Evolutionary conservation across 1,284 basidiomycete species (phyloP).

Genomic region (Sporisorium reilianum): DNA sequence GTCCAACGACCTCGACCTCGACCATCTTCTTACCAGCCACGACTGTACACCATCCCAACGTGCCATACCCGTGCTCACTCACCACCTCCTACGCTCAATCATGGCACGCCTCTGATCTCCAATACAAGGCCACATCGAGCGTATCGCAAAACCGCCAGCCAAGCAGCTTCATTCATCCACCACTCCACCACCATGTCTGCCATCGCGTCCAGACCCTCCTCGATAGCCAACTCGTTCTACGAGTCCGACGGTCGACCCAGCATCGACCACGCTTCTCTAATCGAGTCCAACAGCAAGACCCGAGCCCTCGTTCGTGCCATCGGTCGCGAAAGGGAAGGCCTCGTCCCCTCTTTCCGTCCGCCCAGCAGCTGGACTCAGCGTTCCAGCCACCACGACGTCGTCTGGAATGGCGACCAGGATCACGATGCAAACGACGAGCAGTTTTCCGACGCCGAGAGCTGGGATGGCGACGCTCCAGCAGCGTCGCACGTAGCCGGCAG

Average conservation of each 20-base stretch:
- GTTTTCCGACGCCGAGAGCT: constrained; percentile 57
- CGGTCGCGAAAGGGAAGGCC: constrained; percentile 30
- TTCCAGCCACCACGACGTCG: constrained; percentile 47
- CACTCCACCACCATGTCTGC: constrained; percentile 40
- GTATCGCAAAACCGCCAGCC: not conserved
- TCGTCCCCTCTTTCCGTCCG: constrained; percentile 41
- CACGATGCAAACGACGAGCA: constrained; percentile 41
- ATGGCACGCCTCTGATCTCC: not conserved
- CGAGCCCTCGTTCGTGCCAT: constrained; percentile 46
- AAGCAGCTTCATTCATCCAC: not conserved
- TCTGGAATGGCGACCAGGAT: constrained; percentile 48
- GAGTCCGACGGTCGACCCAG: constrained; percentile 41
- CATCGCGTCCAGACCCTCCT: constrained; percentile 28
- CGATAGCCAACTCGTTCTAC: constrained; percentile 45
- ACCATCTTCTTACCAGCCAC: not conserved
- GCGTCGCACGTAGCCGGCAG: constrained; percentile 25
- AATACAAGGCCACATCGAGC: not conserved
- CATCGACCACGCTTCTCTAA: constrained; percentile 18
- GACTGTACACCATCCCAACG: not conserved
- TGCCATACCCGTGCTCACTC: not conserved
- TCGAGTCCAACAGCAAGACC: constrained; percentile 29
- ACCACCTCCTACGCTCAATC: not conserved
- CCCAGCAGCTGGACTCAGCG: constrained; percentile 45
- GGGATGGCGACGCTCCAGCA: constrained; percentile 44
- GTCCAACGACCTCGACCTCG: not conserved